A percentile compares a stretch with the other conserved stretches of the same genome.
phyloP scores from a whole-genome alignment of 306 rosid species.

The Prunus campanulata region DNA sequence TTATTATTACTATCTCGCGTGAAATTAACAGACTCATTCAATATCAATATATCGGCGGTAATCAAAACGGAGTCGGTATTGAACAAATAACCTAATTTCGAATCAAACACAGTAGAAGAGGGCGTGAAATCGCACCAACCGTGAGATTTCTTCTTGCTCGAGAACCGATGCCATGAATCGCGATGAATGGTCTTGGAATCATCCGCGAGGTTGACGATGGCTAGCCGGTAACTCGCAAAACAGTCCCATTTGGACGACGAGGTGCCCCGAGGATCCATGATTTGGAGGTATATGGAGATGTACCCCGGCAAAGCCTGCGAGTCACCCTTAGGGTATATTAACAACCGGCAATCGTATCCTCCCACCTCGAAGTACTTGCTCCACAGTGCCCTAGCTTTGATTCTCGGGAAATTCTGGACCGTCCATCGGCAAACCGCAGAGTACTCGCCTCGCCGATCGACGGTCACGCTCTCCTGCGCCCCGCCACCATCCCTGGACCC shows the following conservation, averaged over 20 bases:
- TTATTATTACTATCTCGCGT: slow-evolving; percentile 79
- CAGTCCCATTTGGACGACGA: slow-evolving; percentile 99
- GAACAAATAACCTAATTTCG: slow-evolving; percentile 71
- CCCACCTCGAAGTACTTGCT: slow-evolving; percentile 99
- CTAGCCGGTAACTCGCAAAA: slow-evolving; percentile 90
- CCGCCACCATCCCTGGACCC: slow-evolving; percentile 81
- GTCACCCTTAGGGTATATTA: slow-evolving; percentile 95
- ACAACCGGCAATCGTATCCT: slow-evolving; percentile 92
- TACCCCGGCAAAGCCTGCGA: slow-evolving; percentile 92
- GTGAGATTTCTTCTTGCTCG: slow-evolving; percentile 92
- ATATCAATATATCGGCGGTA: slow-evolving; percentile 85
- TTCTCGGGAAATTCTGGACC: slow-evolving; percentile 79
- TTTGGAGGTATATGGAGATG: slow-evolving; percentile 94
- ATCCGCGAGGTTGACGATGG: slow-evolving; percentile 72
- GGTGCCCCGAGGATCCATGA: slow-evolving; percentile 99
- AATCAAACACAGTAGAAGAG: slow-evolving; percentile 82
- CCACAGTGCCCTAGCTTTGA: slow-evolving; percentile 97
- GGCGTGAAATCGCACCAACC: slow-evolving; percentile 99
- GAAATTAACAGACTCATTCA: slow-evolving; percentile 85
- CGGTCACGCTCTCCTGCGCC: slow-evolving; percentile 72
- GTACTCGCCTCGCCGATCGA: slow-evolving; percentile 82
- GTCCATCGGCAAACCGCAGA: slow-evolving; percentile 95
- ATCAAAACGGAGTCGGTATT: slow-evolving; percentile 77
- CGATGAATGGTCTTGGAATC: slow-evolving; percentile 90
- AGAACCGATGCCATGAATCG: slow-evolving; percentile 98